Conservation (phyloP, 2,329 filamentous ascomycete genomes). For the Fragosphaeria purpurea region DNA sequence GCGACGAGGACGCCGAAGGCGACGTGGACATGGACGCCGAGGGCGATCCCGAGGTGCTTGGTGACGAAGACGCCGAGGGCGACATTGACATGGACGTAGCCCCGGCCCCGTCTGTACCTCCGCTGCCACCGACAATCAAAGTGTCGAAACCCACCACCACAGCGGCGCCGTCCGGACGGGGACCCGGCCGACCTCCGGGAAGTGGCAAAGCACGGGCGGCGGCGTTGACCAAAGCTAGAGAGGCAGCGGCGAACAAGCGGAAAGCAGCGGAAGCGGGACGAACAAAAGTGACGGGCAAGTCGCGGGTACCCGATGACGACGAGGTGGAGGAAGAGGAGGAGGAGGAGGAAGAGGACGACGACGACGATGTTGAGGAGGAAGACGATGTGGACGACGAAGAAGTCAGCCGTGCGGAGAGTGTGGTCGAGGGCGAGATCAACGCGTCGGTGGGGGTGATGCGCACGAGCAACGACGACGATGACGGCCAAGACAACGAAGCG, state of each 20-base stretch:
- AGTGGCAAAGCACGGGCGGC: constrained; percentile 5
- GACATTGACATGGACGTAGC: constrained; percentile 37
- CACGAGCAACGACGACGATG: constrained; percentile 29
- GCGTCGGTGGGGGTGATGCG: constrained; percentile 30
- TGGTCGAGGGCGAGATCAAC: constrained; percentile 36
- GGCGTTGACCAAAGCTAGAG: constrained; percentile 20
- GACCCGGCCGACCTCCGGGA: not conserved
- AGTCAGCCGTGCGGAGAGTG: constrained; percentile 45
- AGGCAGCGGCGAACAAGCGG: constrained; percentile 13
- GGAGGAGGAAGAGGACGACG: constrained; percentile 9
- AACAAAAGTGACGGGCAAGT: not conserved
- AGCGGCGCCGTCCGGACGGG: constrained; percentile 13
- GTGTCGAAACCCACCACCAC: constrained; percentile 31
- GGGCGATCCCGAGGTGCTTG: constrained; percentile 24
- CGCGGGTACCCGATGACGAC: not conserved
- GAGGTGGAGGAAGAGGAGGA: constrained; percentile 6
- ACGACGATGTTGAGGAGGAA: constrained; percentile 3
- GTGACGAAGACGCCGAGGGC: constrained; percentile 35
- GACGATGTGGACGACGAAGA: constrained; percentile 43
- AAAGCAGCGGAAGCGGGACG: not conserved
- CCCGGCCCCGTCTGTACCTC: constrained; percentile 24
- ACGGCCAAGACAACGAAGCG: constrained; percentile 29
- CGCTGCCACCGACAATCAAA: constrained; percentile 36
- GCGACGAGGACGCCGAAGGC: constrained; percentile 29
- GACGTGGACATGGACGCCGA: constrained; percentile 36